Conservation (phyloP, 2,329 filamentous ascomycete genomes). For the Phialophora verrucosa region DNA sequence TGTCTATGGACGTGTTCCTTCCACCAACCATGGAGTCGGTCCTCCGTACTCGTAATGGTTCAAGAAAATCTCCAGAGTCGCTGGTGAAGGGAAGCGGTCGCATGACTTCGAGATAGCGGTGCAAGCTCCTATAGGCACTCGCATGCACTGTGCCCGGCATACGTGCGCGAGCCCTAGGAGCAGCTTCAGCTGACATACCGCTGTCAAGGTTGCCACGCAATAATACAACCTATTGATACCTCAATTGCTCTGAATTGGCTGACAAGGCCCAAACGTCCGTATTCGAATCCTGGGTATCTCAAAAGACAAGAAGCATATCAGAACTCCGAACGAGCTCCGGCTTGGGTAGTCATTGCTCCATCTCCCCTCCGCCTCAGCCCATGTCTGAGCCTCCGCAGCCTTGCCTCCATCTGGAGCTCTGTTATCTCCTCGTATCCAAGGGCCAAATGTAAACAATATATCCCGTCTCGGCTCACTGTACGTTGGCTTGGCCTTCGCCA, state of each 20-base stretch:
- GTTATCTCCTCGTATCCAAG: conserved; percentile 21
- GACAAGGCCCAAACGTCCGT: background rate
- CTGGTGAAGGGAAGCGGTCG: conserved; percentile 7
- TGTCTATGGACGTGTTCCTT: background rate
- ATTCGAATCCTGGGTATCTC: conserved; percentile 14
- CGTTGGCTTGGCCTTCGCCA: background rate
- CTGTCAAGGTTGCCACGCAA: background rate
- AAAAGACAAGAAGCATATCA: conserved; percentile 5
- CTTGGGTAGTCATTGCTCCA: conserved; percentile 4
- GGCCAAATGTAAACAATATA: conserved; percentile 12
- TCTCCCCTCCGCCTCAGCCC: background rate
- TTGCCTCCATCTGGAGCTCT: background rate
- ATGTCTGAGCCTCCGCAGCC: background rate
- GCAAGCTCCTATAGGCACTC: background rate
- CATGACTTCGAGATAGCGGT: conserved; percentile 9
- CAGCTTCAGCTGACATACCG: conserved; percentile 1
- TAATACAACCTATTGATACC: conserved; percentile 20
- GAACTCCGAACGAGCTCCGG: background rate
- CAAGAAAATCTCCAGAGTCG: background rate
- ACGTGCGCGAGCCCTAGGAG: background rate
- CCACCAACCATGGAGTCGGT: background rate
- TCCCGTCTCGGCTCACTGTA: background rate
- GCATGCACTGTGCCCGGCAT: background rate
- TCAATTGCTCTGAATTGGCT: conserved; percentile 17
- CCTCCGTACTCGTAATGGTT: background rate